Conservation (phyloP, 495 filamentous ascomycete species). For the Neurospora sp. region DNA sequence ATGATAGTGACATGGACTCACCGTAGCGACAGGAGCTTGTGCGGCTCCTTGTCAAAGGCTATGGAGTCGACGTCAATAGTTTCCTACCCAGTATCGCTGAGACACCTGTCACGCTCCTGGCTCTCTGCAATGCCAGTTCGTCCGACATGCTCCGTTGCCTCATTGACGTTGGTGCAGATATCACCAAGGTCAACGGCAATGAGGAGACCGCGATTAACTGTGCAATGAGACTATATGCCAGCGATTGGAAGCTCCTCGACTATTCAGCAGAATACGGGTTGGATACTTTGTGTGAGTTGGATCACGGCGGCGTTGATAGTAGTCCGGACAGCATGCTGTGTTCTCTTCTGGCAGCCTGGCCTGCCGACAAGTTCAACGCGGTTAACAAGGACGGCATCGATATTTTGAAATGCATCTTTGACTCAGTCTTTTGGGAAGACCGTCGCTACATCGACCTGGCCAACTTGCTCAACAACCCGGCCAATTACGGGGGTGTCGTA, state of each 20-base stretch:
- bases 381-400: background rate
- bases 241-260: too few species aligned
- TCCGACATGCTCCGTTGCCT: background rate
- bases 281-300: too few species aligned
- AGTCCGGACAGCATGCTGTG: background rate
- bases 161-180: background rate
- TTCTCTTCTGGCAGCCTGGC: background rate
- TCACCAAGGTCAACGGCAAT: background rate
- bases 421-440: background rate
- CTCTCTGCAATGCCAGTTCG: background rate
- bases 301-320: too few species aligned
- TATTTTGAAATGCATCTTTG: background rate
- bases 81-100: background rate
- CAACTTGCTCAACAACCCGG: accelerated
- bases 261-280: too few species aligned
- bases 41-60: background rate
- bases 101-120: background rate
- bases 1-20: background rate
- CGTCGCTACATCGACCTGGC: background rate
- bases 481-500: accelerated
- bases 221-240: background rate
- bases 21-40: background rate
- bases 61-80: background rate
- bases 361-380: background rate
- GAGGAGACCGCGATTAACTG: background rate